Evolutionary conservation across 2,329 filamentous ascomycete species (phyloP).

Genomic region (Fusarium sp.): DNA sequence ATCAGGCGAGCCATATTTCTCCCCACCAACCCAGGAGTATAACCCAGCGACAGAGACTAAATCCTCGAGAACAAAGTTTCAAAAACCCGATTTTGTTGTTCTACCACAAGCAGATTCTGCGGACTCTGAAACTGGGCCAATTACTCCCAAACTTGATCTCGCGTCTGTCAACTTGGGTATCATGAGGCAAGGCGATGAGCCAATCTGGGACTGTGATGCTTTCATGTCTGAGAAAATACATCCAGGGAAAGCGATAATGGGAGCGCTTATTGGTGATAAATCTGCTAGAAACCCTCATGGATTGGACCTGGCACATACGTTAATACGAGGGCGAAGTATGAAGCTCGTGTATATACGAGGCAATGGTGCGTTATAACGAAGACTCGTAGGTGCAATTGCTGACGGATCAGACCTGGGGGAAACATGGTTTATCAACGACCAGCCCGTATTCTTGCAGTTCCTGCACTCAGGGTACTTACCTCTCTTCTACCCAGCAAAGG

Average conservation of each 20-base stretch:
- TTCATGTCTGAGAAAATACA: background rate
- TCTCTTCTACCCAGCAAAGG: constrained; percentile 21
- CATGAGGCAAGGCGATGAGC: constrained; percentile 1
- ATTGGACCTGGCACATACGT: constrained; percentile 14
- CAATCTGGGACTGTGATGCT: constrained; percentile 15
- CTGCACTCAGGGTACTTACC: constrained; percentile 24
- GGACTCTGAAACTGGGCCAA: constrained; percentile 4
- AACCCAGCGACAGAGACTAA: background rate
- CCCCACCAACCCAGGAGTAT: fast-evolving
- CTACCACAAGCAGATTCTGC: constrained; percentile 7
- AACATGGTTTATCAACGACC: constrained; percentile 30
- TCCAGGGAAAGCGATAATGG: constrained; percentile 19
- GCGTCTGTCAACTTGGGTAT: background rate
- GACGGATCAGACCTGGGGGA: constrained; percentile 16
- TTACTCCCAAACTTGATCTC: background rate
- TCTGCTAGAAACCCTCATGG: constrained; percentile 20
- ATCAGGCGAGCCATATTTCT: background rate
- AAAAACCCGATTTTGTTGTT: constrained; percentile 19
- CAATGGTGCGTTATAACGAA: background rate
- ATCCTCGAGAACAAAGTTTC: background rate
- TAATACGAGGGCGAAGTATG: constrained; percentile 2
- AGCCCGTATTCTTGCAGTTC: constrained; percentile 25
- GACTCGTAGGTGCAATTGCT: background rate
- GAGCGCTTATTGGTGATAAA: constrained; percentile 15
- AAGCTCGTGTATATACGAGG: constrained; percentile 25